A percentile compares a stretch with the other conserved stretches of the same genome.
These are phyloP conservation scores for Clavispora asparagi DNA, from an alignment of 805 yeast genomes.

Conservation along the genomic window DNA sequence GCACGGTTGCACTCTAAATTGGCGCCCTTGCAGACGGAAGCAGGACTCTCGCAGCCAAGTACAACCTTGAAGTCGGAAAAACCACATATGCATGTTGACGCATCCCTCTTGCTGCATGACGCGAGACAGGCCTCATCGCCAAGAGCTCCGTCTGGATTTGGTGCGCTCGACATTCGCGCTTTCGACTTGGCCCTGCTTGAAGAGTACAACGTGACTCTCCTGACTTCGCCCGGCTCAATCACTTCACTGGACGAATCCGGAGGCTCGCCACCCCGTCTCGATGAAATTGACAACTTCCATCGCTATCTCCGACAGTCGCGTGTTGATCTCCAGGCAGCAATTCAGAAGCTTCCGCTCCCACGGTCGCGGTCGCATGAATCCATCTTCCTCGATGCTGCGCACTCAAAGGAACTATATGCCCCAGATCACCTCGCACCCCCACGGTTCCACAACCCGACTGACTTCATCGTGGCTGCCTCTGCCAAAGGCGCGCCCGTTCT, in stretches of 20 bases:
- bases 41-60: too few relatives aligned
- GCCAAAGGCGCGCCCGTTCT: conserved; percentile 12
- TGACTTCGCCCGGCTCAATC: neutral
- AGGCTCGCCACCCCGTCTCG: conserved; percentile 1
- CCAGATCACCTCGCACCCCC: conserved; percentile 1
- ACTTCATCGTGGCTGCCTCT: conserved; percentile 9
- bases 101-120: too few relatives aligned
- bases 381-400: conserved; percentile 6
- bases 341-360: conserved; percentile 21
- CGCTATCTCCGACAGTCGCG: conserved; percentile 30
- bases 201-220: neutral
- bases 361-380: conserved; percentile 25
- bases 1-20: neutral
- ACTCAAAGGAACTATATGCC: neutral
- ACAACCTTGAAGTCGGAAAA: too few relatives aligned
- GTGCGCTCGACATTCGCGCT: neutral
- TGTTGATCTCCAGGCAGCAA: conserved; percentile 23
- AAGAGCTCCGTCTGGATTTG: neutral
- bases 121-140: too few relatives aligned
- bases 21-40: neutral
- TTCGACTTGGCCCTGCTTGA: conserved; percentile 4
- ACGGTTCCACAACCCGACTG: conserved; percentile 32
- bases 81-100: too few relatives aligned
- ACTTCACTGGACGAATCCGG: neutral
- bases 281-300: conserved; percentile 20